Base-by-base conservation (phyloP, 495 filamentous ascomycete genomes). In the Friedmanniomyces endolithicus region DNA sequence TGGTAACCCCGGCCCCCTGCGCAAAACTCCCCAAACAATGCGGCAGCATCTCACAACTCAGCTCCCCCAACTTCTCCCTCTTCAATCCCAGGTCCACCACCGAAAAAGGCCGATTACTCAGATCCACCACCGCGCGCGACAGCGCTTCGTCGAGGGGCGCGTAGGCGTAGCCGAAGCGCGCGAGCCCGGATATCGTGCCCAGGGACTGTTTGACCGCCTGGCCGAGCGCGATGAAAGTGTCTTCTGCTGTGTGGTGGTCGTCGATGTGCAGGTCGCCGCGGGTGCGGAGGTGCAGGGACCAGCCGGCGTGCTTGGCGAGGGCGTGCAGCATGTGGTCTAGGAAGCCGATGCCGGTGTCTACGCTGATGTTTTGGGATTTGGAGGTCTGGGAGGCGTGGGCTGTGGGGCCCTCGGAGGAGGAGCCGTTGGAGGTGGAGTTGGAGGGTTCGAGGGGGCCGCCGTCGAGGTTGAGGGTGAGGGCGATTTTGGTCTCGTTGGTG, bases 251-350 rank as follows among this genome's bases (percentile, higher is more conserved):
- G 75, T 98, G 92, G 74, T 98, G 92, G 76, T 97, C 92, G 73
- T 98, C 92, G 72, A 98, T 90, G 72, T 90, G 84, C 23, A 97
- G 67, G 72, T 98, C 92, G 17, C 92, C 92, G 67, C 82, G 78
- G 63, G 87, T 90, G 41, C 79, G 74, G 22, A 98, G 71, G 9
- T 78, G 78, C 61, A 98, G 69, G 74, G 83, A 88, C 92, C 90
- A 95, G 17, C 90, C 90, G 0, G 86, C 81, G 70, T 98, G 92
- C 68, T 98, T 97, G 1, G 92, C 85, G 37, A 96, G 79, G 25
- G 92, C 92, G 67, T 98, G 92, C 48, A 98, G 75, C 92, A 98
- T 97, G 74, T 98, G 92, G 73, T 98, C 92, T 31, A 98, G 74
- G 71, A 98, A 98, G n/a, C 92, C 92, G 65, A 98, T 94, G 47